Base-by-base conservation (phyloP, 495 filamentous ascomycete genomes). In the Aspergillus indologenus region DNA sequence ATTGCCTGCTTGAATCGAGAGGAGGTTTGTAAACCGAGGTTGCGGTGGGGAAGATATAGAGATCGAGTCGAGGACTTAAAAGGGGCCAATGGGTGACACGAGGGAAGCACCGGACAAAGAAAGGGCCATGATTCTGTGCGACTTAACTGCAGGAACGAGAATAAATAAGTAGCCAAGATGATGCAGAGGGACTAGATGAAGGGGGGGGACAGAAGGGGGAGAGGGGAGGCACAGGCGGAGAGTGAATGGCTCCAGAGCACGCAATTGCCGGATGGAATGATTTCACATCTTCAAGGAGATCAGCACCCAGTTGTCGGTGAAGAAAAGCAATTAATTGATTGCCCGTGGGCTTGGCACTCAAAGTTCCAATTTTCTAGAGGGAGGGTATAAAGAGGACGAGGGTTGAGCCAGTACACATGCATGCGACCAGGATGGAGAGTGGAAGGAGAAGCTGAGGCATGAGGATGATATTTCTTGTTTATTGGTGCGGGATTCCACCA, bases 191-290 rank as follows among this genome's bases (percentile, higher is more conserved):
- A 23, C 12, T 26, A 19, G 47, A 43, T 54, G 22, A 54, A 42
- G 42, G 29, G 46, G 11, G 45, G 46, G 53, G 45, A 42, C 3
- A 22, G 22, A 24, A 26, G 34, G 9, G 22, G 22, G 22, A 43
- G 44, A 47, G 47, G 49, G 29, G 9, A 49, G 23, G 52, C 23
- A 17, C 53, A 29, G 18, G 34, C 40, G 24, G n/a, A 26, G 54
- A 47, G 14, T 20, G 21, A 49, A 60, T 54, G 63, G 50, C 21
- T 44, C 54, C 50, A 53, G 47, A 62, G 63, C 63, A 65, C 63
- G 60, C 63, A 48, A 65, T 65, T 65, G 45, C 46, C 31, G 50
- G 60, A 56, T 60, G 49, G 3, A 47, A 65, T 65, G 63, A 57
- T 62, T 29, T 64, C 58, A 61, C 48, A 20, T 29, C 43, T 21